Percentiles rank a stretch among this genome's conserved stretches.
Evolutionary conservation across 169 alveolate species (phyloP).

Genomic region (Babesia ovis): DNA sequence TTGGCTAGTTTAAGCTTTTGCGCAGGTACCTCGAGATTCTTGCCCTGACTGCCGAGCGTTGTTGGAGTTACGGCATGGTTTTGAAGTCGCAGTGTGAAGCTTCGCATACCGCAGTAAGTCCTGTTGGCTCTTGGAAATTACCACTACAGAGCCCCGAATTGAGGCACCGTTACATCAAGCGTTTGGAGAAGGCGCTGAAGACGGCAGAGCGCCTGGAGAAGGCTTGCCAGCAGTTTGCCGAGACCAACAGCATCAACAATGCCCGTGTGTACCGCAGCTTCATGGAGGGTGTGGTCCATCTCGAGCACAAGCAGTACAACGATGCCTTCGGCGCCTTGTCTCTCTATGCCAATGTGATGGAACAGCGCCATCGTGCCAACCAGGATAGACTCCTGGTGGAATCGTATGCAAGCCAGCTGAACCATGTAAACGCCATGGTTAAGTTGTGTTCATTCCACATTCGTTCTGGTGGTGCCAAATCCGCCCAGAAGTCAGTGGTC

Average conservation of each 20-base stretch:
- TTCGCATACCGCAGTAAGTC: constrained; percentile 41
- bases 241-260: constrained; percentile 38
- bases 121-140: background rate
- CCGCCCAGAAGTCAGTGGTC: constrained; percentile 5
- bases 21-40: constrained; percentile 64
- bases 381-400: constrained; percentile 26
- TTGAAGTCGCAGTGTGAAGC: constrained; percentile 61
- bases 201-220: constrained; percentile 32
- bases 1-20: background rate
- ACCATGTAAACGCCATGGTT: constrained; percentile 48
- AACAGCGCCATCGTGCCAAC: constrained; percentile 40
- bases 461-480: constrained; percentile 36
- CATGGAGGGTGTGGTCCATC: constrained; percentile 60
- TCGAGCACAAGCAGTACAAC: constrained; percentile 40
- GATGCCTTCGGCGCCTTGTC: constrained; percentile 54
- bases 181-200: constrained; percentile 46
- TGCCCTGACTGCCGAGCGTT: constrained; percentile 48
- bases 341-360: constrained; percentile 56
- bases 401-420: constrained; percentile 54
- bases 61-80: constrained; percentile 63
- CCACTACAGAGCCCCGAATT: constrained; percentile 18
- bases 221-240: constrained; percentile 41
- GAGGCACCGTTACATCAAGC: constrained; percentile 52
- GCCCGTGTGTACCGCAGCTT: constrained; percentile 60
- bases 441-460: constrained; percentile 67